Evolutionary conservation across 129 eudicot genomes (phyloP), one percentile per base, ranked within the genome.

Genomic region (Calendula officinalis): DNA sequence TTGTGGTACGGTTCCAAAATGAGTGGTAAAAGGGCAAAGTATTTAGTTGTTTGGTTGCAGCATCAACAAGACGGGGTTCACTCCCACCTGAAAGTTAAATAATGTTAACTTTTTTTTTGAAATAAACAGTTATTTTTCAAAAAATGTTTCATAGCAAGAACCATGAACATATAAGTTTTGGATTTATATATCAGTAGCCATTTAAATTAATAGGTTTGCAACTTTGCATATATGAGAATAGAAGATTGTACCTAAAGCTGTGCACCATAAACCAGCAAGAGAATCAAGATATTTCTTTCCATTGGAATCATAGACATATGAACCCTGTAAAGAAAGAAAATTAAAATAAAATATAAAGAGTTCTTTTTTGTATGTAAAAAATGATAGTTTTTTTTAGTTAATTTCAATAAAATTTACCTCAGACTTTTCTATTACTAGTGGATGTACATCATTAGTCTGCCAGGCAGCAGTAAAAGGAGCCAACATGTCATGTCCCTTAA

Each of bases 231-330:
- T 53, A 38, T 16, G 0, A 56, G 5, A 78, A 17, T 56, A 43
- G 59, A 17, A 50, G 27, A 27, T 7, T 62, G 39, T 81, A 90
- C 97, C 97, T 71, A 91, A 73, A 42, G 94, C 78, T 37, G 95
- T 91, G 86, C 90, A 75, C 97, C 97, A 91, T 60, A 91, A 72
- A 71, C 95, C 97, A 76, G 97, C 95, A 75, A 91, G 97, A 57
- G 97, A 51, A 84, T 91, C 97, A 65, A 91, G 94, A 78, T 91
- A 91, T 79, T 80, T 91, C 46, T 80, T 91, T 47, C 97, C 97
- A 55, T 87, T 73, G 7, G 42, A 52, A 69, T 91, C 97, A 49
- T 82, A 91, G 16, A 91, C 95, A 76, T 91, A 82, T 64, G 82
- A 84, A 48, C 97, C 97, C 97, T 91, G 49, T 46, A 42, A 53